A percentile compares a stretch with the other conserved stretches of the same genome.
phyloP scores from a whole-genome alignment of 1,139 yeast species.

The Taphrina betulina region DNA sequence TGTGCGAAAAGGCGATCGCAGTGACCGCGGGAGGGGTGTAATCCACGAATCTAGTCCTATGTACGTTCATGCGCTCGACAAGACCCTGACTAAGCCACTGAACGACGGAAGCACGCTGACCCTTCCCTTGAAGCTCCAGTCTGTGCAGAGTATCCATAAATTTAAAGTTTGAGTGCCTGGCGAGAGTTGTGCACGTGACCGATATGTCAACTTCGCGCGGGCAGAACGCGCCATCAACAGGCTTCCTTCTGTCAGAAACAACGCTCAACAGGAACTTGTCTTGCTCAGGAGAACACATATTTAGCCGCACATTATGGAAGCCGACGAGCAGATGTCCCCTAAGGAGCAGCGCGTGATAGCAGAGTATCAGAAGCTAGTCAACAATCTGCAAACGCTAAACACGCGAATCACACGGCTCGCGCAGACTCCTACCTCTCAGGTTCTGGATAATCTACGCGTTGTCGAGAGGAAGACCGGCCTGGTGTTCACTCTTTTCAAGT shows the following conservation, averaged over 20 bases:
- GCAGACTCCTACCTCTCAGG: conserved; percentile 44
- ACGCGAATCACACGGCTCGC: conserved; percentile 37
- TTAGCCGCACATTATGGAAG: conserved; percentile 12
- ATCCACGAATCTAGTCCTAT: conserved; percentile 90
- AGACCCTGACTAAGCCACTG: too few species aligned
- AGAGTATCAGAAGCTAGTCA: conserved; percentile 27
- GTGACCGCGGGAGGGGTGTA: conserved; percentile 84
- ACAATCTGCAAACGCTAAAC: conserved; percentile 38
- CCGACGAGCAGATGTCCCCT: conserved; percentile 12
- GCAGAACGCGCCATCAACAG: too few species aligned
- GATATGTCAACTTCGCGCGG: too few species aligned
- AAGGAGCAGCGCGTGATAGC: conserved; percentile 24
- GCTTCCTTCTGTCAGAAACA: too few species aligned
- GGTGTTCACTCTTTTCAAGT: conserved; percentile 59
- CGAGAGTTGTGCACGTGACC: too few species aligned
- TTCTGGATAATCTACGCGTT: conserved; percentile 53
- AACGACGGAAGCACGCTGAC: too few species aligned
- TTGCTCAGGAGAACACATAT: too few species aligned
- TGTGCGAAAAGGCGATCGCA: conserved; percentile 74
- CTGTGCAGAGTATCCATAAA: too few species aligned
- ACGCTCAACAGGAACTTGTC: too few species aligned
- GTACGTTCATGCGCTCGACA: conserved; percentile 88
- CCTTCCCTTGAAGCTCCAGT: too few species aligned
- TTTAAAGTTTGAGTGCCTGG: too few species aligned
- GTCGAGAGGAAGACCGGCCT: conserved; percentile 58